Conservation (phyloP, 331 rosid genomes). For the Quercus tomentella region DNA sequence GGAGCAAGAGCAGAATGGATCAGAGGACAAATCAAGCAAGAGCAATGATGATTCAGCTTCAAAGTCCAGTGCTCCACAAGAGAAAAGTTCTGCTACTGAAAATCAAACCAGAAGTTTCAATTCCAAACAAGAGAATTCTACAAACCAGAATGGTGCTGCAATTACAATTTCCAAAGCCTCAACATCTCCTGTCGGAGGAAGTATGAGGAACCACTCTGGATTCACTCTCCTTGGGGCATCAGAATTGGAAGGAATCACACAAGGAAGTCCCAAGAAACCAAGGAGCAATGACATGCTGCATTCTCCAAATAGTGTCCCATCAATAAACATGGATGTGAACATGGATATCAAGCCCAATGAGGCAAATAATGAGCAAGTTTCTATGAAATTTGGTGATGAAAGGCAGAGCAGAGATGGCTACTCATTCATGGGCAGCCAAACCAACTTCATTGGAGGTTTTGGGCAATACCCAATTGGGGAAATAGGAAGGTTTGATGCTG, state of each 20-base stretch:
- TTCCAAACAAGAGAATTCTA: slow-evolving; percentile 43
- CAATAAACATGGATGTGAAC: slow-evolving; percentile 48
- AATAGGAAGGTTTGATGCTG: slow-evolving; percentile 83
- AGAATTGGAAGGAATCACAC: slow-evolving; percentile 68
- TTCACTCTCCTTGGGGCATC: slow-evolving; percentile 84
- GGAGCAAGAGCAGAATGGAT: slow-evolving; percentile 64
- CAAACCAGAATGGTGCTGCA: slow-evolving; percentile 28
- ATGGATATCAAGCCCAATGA: slow-evolving; percentile 54
- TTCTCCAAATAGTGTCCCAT: slow-evolving; percentile 33
- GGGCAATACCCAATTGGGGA: slow-evolving; percentile 90
- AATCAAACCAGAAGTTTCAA: slow-evolving; percentile 44
- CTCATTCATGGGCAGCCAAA: slow-evolving; percentile 70
- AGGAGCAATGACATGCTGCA: slow-evolving; percentile 51
- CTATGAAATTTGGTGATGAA: slow-evolving; percentile 63
- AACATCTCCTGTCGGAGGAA: slow-evolving; percentile 46
- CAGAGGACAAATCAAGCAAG: slow-evolving; percentile 64
- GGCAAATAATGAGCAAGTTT: slow-evolving; percentile 39
- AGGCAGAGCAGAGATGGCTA: slow-evolving; percentile 73
- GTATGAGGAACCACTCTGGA: slow-evolving; percentile 59
- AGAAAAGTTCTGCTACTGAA: slow-evolving; percentile 37
- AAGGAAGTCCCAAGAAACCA: slow-evolving; percentile 76
- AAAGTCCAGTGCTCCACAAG: slow-evolving; percentile 39
- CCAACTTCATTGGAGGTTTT: slow-evolving; percentile 74
- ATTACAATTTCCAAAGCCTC: slow-evolving; percentile 47
- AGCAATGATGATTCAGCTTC: slow-evolving; percentile 43